These are phyloP conservation scores for Cercospora berteroae DNA, from an alignment of 2,329 filamentous ascomycete genomes.

Conservation along the genomic window DNA sequence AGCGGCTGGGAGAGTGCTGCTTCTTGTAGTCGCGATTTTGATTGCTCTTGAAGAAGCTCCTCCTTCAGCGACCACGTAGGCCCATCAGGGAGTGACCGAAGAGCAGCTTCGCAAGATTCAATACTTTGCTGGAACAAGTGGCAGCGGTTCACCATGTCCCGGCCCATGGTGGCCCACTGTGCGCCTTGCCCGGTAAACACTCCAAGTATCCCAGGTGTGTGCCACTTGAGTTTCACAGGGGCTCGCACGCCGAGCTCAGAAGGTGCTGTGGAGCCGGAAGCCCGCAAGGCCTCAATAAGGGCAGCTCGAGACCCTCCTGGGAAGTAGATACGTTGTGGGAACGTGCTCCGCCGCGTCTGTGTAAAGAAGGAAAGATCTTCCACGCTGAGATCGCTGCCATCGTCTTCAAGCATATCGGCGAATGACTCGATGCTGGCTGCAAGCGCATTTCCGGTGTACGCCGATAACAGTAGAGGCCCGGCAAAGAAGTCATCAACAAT, in stretches of 20 bases:
- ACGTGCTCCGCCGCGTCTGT: slow-evolving; percentile 21
- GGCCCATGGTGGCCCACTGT: slow-evolving; percentile 35
- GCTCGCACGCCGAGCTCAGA: slow-evolving; percentile 18
- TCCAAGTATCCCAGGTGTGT: slow-evolving; percentile 21
- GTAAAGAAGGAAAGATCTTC: slow-evolving; percentile 21
- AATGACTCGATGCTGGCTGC: slow-evolving; percentile 14
- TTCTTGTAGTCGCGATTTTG: slow-evolving; percentile 24
- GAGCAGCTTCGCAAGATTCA: slow-evolving; percentile 17
- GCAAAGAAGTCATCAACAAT: slow-evolving; percentile 11
- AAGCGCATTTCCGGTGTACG: slow-evolving; percentile 16
- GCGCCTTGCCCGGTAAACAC: slow-evolving; percentile 42
- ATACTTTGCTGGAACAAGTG: slow-evolving; percentile 25
- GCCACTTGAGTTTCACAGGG: slow-evolving; percentile 16
- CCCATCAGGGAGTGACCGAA: slow-evolving; percentile 15
- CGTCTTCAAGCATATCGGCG: slow-evolving; percentile 17
- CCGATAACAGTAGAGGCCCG: slow-evolving; percentile 22
- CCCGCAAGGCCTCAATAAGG: slow-evolving; percentile 12
- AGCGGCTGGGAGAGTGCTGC: slow-evolving; percentile 51
- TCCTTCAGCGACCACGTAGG: slow-evolving; percentile 33
- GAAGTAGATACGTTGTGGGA: slow-evolving; percentile 19
- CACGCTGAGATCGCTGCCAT: not conserved
- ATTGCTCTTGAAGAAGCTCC: slow-evolving; percentile 49
- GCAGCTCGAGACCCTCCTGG: slow-evolving; percentile 14
- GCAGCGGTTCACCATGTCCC: slow-evolving; percentile 25
- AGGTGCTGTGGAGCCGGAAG: slow-evolving; percentile 4